Base-by-base conservation (phyloP, 2,329 filamentous ascomycete genomes). In the Kalaharituber pfeilii region DNA sequence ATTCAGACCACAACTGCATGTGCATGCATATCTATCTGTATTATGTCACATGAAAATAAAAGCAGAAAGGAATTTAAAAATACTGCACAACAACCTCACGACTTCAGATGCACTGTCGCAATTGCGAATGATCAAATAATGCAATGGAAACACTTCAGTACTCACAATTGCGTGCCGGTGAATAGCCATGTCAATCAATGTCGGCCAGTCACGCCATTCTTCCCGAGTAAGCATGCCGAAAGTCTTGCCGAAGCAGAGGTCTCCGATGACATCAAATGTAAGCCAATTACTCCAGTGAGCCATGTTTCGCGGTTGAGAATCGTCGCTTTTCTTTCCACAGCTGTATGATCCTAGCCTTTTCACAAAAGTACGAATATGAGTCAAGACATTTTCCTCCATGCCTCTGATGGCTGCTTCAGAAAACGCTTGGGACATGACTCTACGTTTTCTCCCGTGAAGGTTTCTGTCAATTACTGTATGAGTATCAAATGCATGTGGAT, bases 221-320 rank as follows among this genome's bases (percentile, higher is more conserved):
- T 66, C 65, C 15, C 67, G 65, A 57, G 69, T 66, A 52, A 73
- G 58, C 69, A 71, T 69, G 28, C 66, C 65, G 58, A 73, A 71
- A 42, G 69, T 63, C 59, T 72, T 70, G 2, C 70, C 69, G 59
- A 72, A 70, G 25, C 68, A 68, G 20, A 73, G 60, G 56, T 74
- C 71, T 11, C 71, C 71, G 69, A 76, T 75, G 54, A 75, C 69
- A 55, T 76, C 73, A 56, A 75, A 72, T 9, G 71, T 68, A 33
- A 75, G 62, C 65, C 68, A 73, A 55, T 70, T 69, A 65, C 63
- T 67, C 66, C 69, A 71, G 52, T 69, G 63, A 7, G 69, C 68
- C 58, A 73, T 69, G 53, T 75, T 71, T 18, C 44, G 9, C 8
- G 28, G 9, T 13, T 27, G 25, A 7, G 22, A 11, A 7, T 15